A percentile compares a stretch with the other conserved stretches of the same genome.
Conservation (phyloP, 345 rosid species). For the Pelargonium nanum region DNA sequence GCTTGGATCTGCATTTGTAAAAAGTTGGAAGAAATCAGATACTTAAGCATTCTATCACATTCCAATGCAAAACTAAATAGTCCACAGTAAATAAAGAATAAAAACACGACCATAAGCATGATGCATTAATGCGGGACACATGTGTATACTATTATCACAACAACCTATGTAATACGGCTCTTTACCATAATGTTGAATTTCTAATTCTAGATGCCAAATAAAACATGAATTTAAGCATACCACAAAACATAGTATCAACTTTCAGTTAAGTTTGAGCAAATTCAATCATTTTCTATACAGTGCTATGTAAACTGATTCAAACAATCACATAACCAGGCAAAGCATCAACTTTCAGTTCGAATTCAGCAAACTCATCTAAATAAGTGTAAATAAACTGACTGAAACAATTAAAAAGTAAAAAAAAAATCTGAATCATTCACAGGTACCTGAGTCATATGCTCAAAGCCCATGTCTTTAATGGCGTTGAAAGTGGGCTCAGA, state of each 20-base stretch:
- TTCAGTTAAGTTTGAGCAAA: too few relatives aligned
- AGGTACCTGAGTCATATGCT: constrained; percentile 73
- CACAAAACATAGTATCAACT: not conserved
- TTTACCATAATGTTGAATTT: too few relatives aligned
- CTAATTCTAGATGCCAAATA: too few relatives aligned
- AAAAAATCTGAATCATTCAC: not conserved
- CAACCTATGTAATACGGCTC: too few relatives aligned
- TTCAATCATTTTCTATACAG: too few relatives aligned
- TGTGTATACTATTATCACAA: too few relatives aligned
- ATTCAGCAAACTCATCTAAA: not conserved
- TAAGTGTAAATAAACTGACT: not conserved
- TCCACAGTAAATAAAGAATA: not conserved
- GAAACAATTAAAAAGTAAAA: not conserved
- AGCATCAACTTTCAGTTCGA: not conserved
- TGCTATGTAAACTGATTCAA: too few relatives aligned
- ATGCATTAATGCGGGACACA: too few relatives aligned
- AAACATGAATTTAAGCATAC: too few relatives aligned
- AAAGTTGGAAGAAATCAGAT: not conserved
- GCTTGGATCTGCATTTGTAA: constrained; percentile 69
- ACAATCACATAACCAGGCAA: not conserved
- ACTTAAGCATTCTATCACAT: not conserved
- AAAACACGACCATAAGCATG: too few relatives aligned
- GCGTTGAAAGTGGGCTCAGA: constrained; percentile 59
- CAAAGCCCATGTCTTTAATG: constrained; percentile 68
- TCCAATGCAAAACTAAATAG: not conserved